These are phyloP conservation scores for Lotus japonicus DNA, from an alignment of 306 rosid species.

Conservation along the genomic window DNA sequence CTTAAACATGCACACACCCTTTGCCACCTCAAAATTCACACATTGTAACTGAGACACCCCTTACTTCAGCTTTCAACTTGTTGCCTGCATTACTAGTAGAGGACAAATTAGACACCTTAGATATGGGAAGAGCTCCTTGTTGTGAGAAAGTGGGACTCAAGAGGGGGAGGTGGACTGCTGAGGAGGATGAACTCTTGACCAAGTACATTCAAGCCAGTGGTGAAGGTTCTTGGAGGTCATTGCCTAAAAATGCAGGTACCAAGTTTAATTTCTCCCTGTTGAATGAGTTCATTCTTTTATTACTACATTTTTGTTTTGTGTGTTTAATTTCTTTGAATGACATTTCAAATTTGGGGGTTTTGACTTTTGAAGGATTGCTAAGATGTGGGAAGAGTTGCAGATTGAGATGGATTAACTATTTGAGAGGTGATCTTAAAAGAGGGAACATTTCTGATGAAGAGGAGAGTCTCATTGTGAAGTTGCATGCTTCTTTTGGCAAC, in stretches of 20 bases:
- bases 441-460: constrained; percentile 67
- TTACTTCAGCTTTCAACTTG: not conserved
- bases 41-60: too few species aligned
- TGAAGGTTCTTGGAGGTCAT: constrained; percentile 86
- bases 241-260: constrained; percentile 82
- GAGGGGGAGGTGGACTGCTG: constrained; percentile 75
- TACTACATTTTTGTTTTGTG: too few species aligned
- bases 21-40: not conserved
- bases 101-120: not conserved
- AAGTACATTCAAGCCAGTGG: constrained; percentile 60
- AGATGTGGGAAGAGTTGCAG: constrained; percentile 91
- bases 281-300: too few species aligned
- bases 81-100: not conserved
- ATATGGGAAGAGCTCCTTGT: constrained; percentile 88
- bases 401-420: constrained; percentile 76
- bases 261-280: not conserved
- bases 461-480: constrained; percentile 42
- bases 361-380: constrained; percentile 52
- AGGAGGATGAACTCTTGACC: constrained; percentile 62
- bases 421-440: constrained; percentile 61
- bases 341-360: not conserved
- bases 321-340: not conserved
- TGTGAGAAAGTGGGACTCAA: constrained; percentile 83
- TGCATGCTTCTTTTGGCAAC: constrained; percentile 68
- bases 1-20: not conserved